Base-by-base conservation (phyloP, 371 early-diverging fungal genomes). In the Racocetra persica region DNA sequence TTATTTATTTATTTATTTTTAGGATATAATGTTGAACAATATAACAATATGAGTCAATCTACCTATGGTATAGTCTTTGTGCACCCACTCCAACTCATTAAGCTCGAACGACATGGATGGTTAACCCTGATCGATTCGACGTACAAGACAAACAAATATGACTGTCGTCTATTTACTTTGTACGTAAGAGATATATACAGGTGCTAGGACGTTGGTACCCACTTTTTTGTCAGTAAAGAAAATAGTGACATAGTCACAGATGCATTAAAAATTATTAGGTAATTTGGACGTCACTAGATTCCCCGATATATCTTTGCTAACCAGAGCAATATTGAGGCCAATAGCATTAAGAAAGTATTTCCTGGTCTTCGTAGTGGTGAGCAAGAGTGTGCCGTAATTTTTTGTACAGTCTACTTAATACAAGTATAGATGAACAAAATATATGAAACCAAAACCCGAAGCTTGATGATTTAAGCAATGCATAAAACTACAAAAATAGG, bases 401-500 rank as follows among this genome's bases (percentile, higher is more conserved):
- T 65, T n/a, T 81, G 65, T 38, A 80, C 57, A 51, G 22, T 80
- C 14, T 70, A 81, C 16, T 69, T 59, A 11, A 81, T 81, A 57
- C 52, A 45, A 41, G 66, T 51, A 24, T 81, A 70, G 81, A 80
- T 32, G n/a, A 52, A 13, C 10, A 80, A 22, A 60, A 81, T 81
- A n/a, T n/a, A 82, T 32, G 69, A 45, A 8, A 45, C 38, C 18
- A 60, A 80, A 41, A 11, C 62, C 3, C 55, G 38, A 22, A 32
- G 32, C 49, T 55, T 11, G 57, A 81, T 81, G 81, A 57, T 52
- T 18, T 49, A 49, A 20, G 81, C 81, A 11, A 81, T 81, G 36
- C 59, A 81, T 18, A 81, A 80, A 28, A 81, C 66, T 45, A 81
- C 80, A 20, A 59, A 78, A n/a, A 81, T 81, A 22, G 80, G 81